Conservation (phyloP, 2,329 filamentous ascomycete genomes). For the Aspergillus novoparasiticus region DNA sequence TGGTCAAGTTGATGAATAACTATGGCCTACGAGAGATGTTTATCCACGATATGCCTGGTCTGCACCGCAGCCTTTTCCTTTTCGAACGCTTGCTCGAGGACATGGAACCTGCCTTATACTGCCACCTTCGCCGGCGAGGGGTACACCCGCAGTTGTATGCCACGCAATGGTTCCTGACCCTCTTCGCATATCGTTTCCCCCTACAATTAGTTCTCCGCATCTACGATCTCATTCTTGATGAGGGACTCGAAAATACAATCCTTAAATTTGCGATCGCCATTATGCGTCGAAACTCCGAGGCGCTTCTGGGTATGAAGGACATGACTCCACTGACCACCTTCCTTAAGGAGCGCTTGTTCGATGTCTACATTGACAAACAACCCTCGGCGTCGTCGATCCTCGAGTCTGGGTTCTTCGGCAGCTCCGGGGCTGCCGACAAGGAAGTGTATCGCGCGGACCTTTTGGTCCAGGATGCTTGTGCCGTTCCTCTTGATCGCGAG, state of each 20-base stretch:
- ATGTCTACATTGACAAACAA: slow-evolving; percentile 93
- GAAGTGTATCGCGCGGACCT: slow-evolving; percentile 94
- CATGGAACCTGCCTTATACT: slow-evolving; percentile 89
- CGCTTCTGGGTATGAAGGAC: slow-evolving; percentile 80
- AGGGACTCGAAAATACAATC: slow-evolving; percentile 85
- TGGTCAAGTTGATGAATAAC: slow-evolving; percentile 94
- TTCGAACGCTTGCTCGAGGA: slow-evolving; percentile 95
- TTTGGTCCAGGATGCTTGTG: slow-evolving; percentile 88
- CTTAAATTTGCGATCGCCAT: slow-evolving; percentile 92
- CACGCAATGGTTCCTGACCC: slow-evolving; percentile 97
- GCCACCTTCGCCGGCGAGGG: slow-evolving; percentile 83
- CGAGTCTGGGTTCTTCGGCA: slow-evolving; percentile 96
- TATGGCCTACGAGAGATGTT: slow-evolving; percentile 93
- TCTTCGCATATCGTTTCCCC: slow-evolving; percentile 98
- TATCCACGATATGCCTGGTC: slow-evolving; percentile 90
- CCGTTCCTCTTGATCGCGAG: slow-evolving; percentile 80
- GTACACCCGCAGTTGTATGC: slow-evolving; percentile 93
- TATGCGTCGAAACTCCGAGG: slow-evolving; percentile 88
- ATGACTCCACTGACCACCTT: slow-evolving; percentile 88
- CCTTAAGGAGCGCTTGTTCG: slow-evolving; percentile 90
- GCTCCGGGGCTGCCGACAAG: slow-evolving; percentile 84
- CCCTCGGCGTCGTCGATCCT: slow-evolving; percentile 91
- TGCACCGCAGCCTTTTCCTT: slow-evolving; percentile 91
- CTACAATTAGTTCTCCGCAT: slow-evolving; percentile 94
- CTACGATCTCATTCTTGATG: slow-evolving; percentile 91